Evolutionary conservation across 805 yeast genomes (phyloP), one percentile per base, ranked within the genome.

Genomic region (Kazachstania psychrophila): DNA sequence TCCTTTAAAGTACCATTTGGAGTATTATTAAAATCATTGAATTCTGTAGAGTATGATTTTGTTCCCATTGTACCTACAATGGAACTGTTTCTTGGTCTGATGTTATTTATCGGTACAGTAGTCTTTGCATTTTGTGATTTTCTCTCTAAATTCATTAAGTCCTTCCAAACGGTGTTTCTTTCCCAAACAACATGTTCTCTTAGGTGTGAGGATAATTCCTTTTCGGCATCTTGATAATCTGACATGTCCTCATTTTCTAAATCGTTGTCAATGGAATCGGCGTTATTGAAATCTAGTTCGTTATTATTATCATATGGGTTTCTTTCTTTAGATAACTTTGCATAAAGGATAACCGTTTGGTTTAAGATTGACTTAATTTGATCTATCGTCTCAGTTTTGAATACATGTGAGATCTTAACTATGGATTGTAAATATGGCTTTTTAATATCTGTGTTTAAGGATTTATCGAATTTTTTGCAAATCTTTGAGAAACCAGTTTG

Each of bases 181-280:
- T 89, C 97, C 94, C 96, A 89, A 14, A 88, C 95, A 24, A 89
- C 83, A 58, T 89, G 94, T 51, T 89, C 98, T 45, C 96, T 70
- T 45, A 89, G 62, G 62, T 75, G 71, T 41, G 73, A 52, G 37
- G 69, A 61, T 29, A 77, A 59, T 58, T 69, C 75, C 28, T 54
- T 50, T 36, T 63, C 64, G 0, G 88, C 82, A 30, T 34, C 40
- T 19, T 39, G 35, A 24, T 28, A 39, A 16, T 38, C 42, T 3
- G 25, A 19, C 6, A 22, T 12, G n/a, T 28, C 24, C 8, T 32
- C 35, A 6, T 16, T 22, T n/a, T 40, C 31, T 6, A 9, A 13
- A 8, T 30, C 23, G 9, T 33, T n/a, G 26, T 17, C 4, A 33
- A 25, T 18, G 3, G 9, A 9, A 25, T 13, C 18, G 11, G 20